Conservation (phyloP, 2,329 filamentous ascomycete species). For the Cladosporium phlei region DNA sequence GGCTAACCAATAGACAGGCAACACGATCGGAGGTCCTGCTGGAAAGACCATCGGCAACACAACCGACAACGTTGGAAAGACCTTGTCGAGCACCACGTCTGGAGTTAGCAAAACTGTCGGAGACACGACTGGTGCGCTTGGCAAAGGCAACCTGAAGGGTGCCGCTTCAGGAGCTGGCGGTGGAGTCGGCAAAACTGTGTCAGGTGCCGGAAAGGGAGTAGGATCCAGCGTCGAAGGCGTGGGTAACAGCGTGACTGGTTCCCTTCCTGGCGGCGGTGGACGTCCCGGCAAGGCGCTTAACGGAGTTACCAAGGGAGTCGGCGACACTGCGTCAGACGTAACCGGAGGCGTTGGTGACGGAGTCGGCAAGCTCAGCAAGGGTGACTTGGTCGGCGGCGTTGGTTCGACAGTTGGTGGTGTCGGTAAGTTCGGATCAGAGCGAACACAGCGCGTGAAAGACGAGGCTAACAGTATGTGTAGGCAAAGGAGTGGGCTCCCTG, state of each 20-base stretch:
- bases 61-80: conserved; percentile 40
- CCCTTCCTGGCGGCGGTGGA: conserved; percentile 28
- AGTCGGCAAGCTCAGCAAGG: conserved; percentile 41
- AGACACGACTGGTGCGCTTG: conserved; percentile 42
- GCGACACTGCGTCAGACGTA: conserved; percentile 38
- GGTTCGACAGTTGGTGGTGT: conserved; percentile 41
- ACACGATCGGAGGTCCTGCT: conserved; percentile 26
- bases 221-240: conserved; percentile 25
- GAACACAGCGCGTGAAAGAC: neutral
- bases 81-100: conserved; percentile 36
- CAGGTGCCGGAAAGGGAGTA: conserved; percentile 28
- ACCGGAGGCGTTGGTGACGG: conserved; percentile 42
- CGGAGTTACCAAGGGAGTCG: conserved; percentile 40
- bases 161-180: conserved; percentile 34
- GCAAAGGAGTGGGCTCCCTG: conserved; percentile 27
- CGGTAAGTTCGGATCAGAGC: conserved; percentile 5
- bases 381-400: conserved; percentile 41
- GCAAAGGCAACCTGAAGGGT: conserved; percentile 39
- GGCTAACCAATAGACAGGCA: neutral
- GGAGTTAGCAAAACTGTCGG: conserved; percentile 40
- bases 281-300: conserved; percentile 40
- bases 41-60: conserved; percentile 37
- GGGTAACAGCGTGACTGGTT: conserved; percentile 35
- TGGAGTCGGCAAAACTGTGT: conserved; percentile 33
- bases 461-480: conserved; percentile 10